Conservation (phyloP, 2,329 filamentous ascomycete species). For the Aspergillus brasiliensis region DNA sequence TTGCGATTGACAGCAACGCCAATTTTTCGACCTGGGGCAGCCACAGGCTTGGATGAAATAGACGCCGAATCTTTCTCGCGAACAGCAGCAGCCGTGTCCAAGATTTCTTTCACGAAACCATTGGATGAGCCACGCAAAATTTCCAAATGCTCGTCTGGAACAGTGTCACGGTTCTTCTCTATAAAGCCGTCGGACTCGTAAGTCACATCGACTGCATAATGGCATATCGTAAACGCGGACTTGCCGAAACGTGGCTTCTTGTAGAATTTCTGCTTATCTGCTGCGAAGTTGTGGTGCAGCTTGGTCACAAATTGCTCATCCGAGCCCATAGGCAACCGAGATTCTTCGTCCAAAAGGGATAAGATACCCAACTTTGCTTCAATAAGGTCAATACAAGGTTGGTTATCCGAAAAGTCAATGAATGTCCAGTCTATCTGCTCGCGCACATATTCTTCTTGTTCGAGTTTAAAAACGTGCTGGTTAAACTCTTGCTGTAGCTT, state of each 20-base stretch:
- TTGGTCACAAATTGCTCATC: slow-evolving; percentile 97
- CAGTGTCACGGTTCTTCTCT: slow-evolving; percentile 98
- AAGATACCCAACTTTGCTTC: slow-evolving; percentile 95
- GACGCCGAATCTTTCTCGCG: slow-evolving; percentile 79
- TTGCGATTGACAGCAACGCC: slow-evolving; percentile 93
- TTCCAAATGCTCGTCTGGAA: slow-evolving; percentile 97
- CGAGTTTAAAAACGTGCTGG: slow-evolving; percentile 97
- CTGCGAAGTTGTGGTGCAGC: slow-evolving; percentile 88
- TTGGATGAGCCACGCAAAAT: slow-evolving; percentile 84
- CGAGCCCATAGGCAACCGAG: slow-evolving; percentile 91
- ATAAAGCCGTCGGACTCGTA: slow-evolving; percentile 99
- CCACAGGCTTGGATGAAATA: slow-evolving; percentile 72
- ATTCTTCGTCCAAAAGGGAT: slow-evolving; percentile 92
- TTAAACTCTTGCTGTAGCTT: slow-evolving; percentile 99
- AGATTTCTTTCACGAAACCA: slow-evolving; percentile 77
- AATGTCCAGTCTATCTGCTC: slow-evolving; percentile 99
- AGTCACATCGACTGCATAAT: slow-evolving; percentile 96
- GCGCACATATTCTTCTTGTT: slow-evolving; percentile 94
- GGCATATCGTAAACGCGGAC: slow-evolving; percentile 95
- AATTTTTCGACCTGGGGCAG: slow-evolving; percentile 75
- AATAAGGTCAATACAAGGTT: slow-evolving; percentile 97
- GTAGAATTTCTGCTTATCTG: slow-evolving; percentile 93
- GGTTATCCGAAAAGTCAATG: slow-evolving; percentile 98
- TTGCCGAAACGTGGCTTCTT: slow-evolving; percentile 98
- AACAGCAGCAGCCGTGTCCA: slow-evolving; percentile 82